A percentile compares a stretch with the other conserved stretches of the same genome.
Conservation (phyloP, 2,329 filamentous ascomycete genomes). For the Diaporthe velutina region DNA sequence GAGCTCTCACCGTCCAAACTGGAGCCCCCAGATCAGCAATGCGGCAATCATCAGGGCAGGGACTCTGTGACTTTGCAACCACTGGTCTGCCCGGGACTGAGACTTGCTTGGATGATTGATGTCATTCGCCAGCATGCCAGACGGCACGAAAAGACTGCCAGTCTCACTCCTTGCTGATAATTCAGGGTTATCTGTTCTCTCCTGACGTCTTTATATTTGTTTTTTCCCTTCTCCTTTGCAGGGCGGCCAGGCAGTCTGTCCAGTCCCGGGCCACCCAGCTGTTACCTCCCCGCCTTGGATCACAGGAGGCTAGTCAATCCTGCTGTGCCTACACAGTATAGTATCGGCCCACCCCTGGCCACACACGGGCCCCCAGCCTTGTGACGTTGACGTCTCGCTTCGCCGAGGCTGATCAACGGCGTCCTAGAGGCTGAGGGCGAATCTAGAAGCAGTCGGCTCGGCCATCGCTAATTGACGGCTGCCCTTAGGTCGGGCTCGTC, state of each 20-base stretch:
- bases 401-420: conserved; percentile 24
- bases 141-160: background rate
- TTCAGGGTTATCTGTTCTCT: background rate
- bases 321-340: background rate
- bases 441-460: conserved; percentile 16
- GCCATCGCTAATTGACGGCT: conserved; percentile 18
- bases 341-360: background rate
- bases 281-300: no score
- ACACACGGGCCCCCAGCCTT: conserved; percentile 16
- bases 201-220: background rate
- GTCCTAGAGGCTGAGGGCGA: conserved; percentile 3
- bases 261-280: no score
- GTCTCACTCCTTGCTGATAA: background rate
- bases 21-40: conserved; percentile 18
- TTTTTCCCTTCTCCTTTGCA: background rate
- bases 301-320: background rate
- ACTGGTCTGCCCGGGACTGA: background rate
- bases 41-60: background rate
- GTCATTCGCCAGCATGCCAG: conserved; percentile 15
- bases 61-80: no score
- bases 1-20: conserved; percentile 29
- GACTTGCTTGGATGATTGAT: conserved; percentile 10
- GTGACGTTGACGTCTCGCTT: conserved; percentile 29
- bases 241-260: background rate
- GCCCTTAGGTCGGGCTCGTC: conserved; percentile 12